Base-by-base conservation (phyloP, 768 basidiomycete genomes). In the Astraeus odoratus region DNA sequence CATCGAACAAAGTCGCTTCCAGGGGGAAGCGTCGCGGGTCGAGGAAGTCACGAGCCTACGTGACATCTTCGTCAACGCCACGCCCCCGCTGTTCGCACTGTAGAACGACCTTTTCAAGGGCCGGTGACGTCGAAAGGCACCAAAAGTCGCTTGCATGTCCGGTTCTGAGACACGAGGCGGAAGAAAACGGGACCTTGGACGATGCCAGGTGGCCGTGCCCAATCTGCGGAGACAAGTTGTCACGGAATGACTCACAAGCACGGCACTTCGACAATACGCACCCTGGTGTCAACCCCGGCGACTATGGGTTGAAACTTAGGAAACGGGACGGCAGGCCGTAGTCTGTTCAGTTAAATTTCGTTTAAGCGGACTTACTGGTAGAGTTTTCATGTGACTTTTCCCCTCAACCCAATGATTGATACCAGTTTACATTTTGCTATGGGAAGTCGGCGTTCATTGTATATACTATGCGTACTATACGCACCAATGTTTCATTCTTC, bases 41-140 rank as follows among this genome's bases (percentile, higher is more conserved):
- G 15, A 26, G 18, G 26, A 29, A 19, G 26, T 8, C 39, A 26
- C 39, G 35, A 20, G 25, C 43, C 7, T 38, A 24, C 42, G 8
- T 16, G 26, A 31, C 12, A 7, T 40, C 26, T 10, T 12, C 37
- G 5, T 22, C 36, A 23, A 34, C 19, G 31, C 22, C 36, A 27
- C 16, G 39, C 16, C 29, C 27, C 19, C 22, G 18, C 19, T 46
- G 45, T 23, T 26, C 20, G 15, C 19, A 39, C 16, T 46, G 45
- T 13, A 35, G 8, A 19, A 33, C 24, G 10, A 27, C 45, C 5
- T 46, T 46, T 23, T 30, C 45, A 7, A 24, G 45, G n/a, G n/a
- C 22, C 8, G 36, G 38, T n/a, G 45, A 46, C 13, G n/a, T 40
- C 16, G 19, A 34, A 7, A 20, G 45, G 23, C 45, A 46, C 27